A percentile compares a stretch with the other conserved stretches of the same genome.
phyloP scores from a whole-genome alignment of 2,329 filamentous ascomycete species.

The Cytospora piceicola region DNA sequence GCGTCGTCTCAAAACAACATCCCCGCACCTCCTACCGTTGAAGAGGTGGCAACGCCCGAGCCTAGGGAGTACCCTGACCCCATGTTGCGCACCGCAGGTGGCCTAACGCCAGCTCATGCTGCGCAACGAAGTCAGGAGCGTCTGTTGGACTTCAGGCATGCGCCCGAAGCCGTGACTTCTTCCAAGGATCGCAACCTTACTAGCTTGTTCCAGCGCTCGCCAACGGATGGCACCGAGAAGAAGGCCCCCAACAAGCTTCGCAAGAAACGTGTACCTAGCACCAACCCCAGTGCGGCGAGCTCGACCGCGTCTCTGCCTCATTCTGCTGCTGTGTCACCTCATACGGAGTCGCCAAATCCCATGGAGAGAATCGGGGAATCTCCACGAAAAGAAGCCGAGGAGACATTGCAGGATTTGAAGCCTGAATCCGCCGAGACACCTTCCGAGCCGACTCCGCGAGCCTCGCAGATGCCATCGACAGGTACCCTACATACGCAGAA shows the following conservation, averaged over 20 bases:
- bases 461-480: constrained; percentile 50
- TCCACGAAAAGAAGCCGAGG: constrained; percentile 18
- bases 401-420: constrained; percentile 31
- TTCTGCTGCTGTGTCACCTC: constrained; percentile 52
- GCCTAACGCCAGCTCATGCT: constrained; percentile 22
- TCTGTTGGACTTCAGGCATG: constrained; percentile 45
- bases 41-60: constrained; percentile 41
- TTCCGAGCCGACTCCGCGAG: constrained; percentile 52
- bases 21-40: constrained; percentile 45
- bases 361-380: constrained; percentile 43
- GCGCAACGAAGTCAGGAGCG: constrained; percentile 55
- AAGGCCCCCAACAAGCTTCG: constrained; percentile 87
- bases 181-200: constrained; percentile 70
- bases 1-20: constrained; percentile 54
- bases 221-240: constrained; percentile 63
- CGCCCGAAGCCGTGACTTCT: constrained; percentile 48
- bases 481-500: constrained; percentile 48
- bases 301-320: constrained; percentile 75
- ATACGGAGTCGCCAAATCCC: constrained; percentile 50
- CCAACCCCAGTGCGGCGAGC: constrained; percentile 87
- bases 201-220: constrained; percentile 71
- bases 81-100: constrained; percentile 17
- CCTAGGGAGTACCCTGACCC: constrained; percentile 30
- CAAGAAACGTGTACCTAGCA: constrained; percentile 79
- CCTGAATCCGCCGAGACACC: constrained; percentile 38